A percentile compares a stretch with the other conserved stretches of the same genome.
Evolutionary conservation across 768 basidiomycete species (phyloP).

Genomic region (Exidia glandulosa): DNA sequence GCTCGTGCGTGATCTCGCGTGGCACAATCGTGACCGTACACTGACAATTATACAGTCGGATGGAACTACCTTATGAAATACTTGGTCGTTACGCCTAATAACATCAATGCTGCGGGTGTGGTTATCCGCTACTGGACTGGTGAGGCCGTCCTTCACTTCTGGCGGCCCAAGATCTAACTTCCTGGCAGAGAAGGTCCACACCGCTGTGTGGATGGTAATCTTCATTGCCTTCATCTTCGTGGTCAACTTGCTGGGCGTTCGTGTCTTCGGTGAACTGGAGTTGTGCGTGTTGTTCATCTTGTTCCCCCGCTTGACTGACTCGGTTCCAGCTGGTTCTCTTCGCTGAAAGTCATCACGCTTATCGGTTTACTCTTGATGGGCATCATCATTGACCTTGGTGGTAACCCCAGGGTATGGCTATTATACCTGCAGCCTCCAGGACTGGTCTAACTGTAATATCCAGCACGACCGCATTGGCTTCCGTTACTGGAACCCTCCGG

Average conservation of each 20-base stretch:
- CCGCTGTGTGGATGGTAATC: slow-evolving; percentile 51
- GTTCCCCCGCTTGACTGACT: slow-evolving; percentile 6
- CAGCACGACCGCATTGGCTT: slow-evolving; percentile 26
- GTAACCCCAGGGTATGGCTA: slow-evolving; percentile 26
- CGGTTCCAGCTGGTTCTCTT: slow-evolving; percentile 35
- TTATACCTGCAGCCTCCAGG: no score
- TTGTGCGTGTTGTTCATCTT: slow-evolving; percentile 39
- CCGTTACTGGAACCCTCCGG: slow-evolving; percentile 30
- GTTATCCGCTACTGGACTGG: slow-evolving; percentile 39
- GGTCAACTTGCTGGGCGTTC: slow-evolving; percentile 51
- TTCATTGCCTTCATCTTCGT: slow-evolving; percentile 48
- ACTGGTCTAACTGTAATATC: no score
- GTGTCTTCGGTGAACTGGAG: slow-evolving; percentile 62
- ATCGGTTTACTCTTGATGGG: slow-evolving; percentile 40
- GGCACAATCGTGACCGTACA: background rate
- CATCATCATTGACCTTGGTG: slow-evolving; percentile 56
- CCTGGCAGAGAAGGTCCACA: slow-evolving; percentile 25
- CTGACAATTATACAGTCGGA: slow-evolving; percentile 18
- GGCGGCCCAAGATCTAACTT: no score
- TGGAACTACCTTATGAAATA: slow-evolving; percentile 35
- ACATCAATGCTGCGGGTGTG: slow-evolving; percentile 49
- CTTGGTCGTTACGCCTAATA: slow-evolving; percentile 50
- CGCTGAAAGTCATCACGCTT: slow-evolving; percentile 45
- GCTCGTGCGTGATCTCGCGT: slow-evolving; percentile 25
- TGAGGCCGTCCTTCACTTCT: no score